phyloP scores from a whole-genome alignment of 257 asterid genomes.

The Rhazya stricta region DNA sequence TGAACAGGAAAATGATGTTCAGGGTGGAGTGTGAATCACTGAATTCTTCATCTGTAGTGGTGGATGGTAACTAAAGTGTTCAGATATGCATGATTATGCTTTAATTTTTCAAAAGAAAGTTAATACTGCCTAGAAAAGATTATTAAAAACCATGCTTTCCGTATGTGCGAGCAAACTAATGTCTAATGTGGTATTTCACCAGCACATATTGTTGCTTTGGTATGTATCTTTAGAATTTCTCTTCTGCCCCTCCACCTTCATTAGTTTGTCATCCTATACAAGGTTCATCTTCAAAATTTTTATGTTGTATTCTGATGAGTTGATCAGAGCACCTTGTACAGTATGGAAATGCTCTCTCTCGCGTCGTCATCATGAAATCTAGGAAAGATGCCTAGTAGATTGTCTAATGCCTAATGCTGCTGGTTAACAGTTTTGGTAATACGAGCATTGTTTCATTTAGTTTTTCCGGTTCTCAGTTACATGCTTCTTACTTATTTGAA shows the following conservation, averaged over 20 bases:
- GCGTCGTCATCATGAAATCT: background rate
- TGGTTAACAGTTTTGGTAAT: no score
- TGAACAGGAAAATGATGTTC: background rate
- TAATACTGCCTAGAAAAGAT: background rate
- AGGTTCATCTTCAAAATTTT: background rate
- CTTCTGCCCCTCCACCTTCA: background rate
- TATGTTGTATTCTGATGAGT: background rate
- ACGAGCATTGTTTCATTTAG: background rate
- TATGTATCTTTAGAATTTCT: background rate
- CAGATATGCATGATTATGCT: background rate
- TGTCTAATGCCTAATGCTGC: background rate
- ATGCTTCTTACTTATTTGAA: background rate
- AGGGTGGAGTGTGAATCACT: background rate
- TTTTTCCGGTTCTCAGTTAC: background rate
- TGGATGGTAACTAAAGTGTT: background rate
- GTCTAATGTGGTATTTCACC: background rate
- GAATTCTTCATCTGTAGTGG: background rate
- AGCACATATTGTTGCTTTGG: background rate
- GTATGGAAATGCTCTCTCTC: no score
- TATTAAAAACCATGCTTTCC: background rate
- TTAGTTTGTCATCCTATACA: background rate
- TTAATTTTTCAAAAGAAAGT: background rate
- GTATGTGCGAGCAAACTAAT: background rate
- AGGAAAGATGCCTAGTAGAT: background rate
- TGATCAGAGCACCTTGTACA: background rate